Evolutionary conservation across 106 monocot genomes (phyloP), one percentile per base, ranked within the genome.

Genomic region (Dendrobium chrysotoxum): DNA sequence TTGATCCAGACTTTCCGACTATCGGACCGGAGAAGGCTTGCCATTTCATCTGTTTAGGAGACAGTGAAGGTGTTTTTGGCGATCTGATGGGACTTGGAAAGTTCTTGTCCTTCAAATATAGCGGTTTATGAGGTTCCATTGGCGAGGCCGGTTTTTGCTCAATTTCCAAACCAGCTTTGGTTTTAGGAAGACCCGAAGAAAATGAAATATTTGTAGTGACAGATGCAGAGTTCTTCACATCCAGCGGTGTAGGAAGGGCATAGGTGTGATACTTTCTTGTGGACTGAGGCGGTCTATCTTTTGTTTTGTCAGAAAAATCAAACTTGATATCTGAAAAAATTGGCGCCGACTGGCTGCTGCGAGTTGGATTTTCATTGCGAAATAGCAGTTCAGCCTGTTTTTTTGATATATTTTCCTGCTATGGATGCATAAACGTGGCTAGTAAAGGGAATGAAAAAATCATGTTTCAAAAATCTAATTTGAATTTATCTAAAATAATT

Each of bases 241-340:
- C 96, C 53, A 92, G 31, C 46, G 96, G 96, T 30, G 88, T 92
- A 20, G 96, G 96, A 55, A 96, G 80, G 18, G 82, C 92, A 77
- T 96, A 96, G 12, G 92, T 85, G 81, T 86, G 82, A 78, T 80
- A 83, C 87, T 89, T 95, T 80, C 79, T 93, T 70, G 88, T 85
- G n/a, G 88, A 87, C 57, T 89, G 81, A 39, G 88, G 86, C 13
- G 39, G 85, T 78, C 85, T 81, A 53, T 88, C 76, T 40, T 79
- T 81, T 46, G 85, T 80, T 64, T 77, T 84, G 35, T 93, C 92
- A 40, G 80, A 81, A 72, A 78, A 67, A 53, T 96, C 90, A 79
- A 81, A 76, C 66, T 91, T 76, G 4, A 20, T 86, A 78, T 91
- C 86, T 45, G 83, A 80, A 42, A 87, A 89, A 77, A 96, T 78